Evolutionary conservation across 2,329 filamentous ascomycete genomes (phyloP).

Genomic region (Pseudogymnoascus sp.): DNA sequence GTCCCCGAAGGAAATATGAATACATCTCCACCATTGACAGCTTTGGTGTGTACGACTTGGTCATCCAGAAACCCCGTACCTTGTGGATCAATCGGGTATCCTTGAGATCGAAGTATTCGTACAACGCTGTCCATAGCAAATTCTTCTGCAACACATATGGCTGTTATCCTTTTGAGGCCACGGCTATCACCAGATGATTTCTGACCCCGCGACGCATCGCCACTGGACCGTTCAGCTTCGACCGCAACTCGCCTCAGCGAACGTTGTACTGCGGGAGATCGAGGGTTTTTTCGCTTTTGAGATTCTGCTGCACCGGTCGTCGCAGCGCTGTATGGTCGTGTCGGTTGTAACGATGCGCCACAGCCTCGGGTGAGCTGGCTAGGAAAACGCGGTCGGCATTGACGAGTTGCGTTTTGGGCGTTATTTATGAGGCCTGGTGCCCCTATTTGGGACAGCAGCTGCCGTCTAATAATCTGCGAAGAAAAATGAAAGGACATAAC

Average conservation of each 20-base stretch:
- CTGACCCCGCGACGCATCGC: slow-evolving; percentile 26
- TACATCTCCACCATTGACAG: slow-evolving; percentile 68
- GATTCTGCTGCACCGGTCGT: background rate
- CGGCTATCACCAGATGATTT: slow-evolving; percentile 29
- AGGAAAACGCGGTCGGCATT: background rate
- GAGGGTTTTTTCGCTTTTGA: slow-evolving; percentile 38
- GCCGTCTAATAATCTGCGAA: background rate
- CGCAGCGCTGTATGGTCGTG: background rate
- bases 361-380: background rate
- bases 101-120: slow-evolving; percentile 50
- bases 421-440: background rate
- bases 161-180: slow-evolving; percentile 40
- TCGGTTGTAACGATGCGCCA: background rate
- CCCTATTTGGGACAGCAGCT: background rate
- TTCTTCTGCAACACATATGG: slow-evolving; percentile 56
- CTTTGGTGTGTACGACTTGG: slow-evolving; percentile 58
- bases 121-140: slow-evolving; percentile 58
- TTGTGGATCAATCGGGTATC: slow-evolving; percentile 57
- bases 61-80: slow-evolving; percentile 52
- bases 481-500: background rate
- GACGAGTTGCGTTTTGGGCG: background rate
- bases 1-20: slow-evolving; percentile 96
- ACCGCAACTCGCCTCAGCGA: slow-evolving; percentile 80
- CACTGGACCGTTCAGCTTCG: slow-evolving; percentile 64
- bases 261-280: slow-evolving; percentile 54